Evolutionary conservation across 1,284 basidiomycete species (phyloP), one percentile per base, ranked within the genome.

Genomic region (Rhodotorula sp.): DNA sequence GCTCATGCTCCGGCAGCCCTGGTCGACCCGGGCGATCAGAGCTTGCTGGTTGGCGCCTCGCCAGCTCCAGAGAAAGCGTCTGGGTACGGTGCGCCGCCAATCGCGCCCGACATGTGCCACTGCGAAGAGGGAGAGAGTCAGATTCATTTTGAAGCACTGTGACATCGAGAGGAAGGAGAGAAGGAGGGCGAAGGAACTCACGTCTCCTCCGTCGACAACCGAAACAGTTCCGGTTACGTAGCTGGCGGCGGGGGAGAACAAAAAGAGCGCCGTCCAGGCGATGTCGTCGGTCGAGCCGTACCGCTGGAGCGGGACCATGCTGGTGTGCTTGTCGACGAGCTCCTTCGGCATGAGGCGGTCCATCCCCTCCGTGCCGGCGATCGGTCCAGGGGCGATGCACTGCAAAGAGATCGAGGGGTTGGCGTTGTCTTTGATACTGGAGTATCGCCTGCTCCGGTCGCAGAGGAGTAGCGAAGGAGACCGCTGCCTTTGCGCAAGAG

Each of bases 161-260:
- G 5, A n/a, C 7, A 52, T 6, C 30, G 15, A 5, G 3, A 8
- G 16, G 16, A 10, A 15, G 9, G 18, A 48, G 47, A 18, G 54
- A n/a, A 16, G 11, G 24, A 11, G 47, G 34, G 34, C 34, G 34
- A 34, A 37, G 13, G 10, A 2, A 65, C 68, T 48, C 51, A 70
- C 68, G 40, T 57, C 40, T 22, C 73, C 76, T 4, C 75, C 76
- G 51, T 77, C 76, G 31, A 77, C 76, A 24, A 76, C 73, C 18
- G 76, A 61, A 7, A 55, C 54, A 18, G 72, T 71, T 6, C 72
- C 77, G 2, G 75, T 76, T 34, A 78, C 66, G 53, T 72, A 94
- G 24, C 83, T 84, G 2, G 92, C 93, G 0, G 92, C 93, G 57
- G 88, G 87, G 71, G 91, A 93, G 83, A 97, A 94, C 53, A 99